These are phyloP conservation scores for Globisporangium sylvaticum DNA, from an alignment of 352 stramenopile species.

Conservation along the genomic window DNA sequence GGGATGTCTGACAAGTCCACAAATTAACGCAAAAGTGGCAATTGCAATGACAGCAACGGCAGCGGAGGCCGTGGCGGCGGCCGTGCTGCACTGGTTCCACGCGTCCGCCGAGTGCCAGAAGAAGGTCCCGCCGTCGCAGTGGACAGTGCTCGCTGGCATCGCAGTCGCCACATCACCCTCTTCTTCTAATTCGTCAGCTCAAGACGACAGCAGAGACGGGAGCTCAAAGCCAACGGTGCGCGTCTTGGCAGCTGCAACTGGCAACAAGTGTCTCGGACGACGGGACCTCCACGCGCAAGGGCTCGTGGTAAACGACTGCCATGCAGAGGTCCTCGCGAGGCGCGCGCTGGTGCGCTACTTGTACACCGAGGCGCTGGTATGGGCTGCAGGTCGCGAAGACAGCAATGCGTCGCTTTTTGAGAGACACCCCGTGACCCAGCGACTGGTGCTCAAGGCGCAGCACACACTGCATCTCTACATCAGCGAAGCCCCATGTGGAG, in stretches of 20 bases:
- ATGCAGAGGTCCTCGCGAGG: constrained; percentile 90
- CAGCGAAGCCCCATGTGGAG: constrained; percentile 91
- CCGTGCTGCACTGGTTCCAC: constrained; percentile 63
- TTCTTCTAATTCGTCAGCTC: neutral
- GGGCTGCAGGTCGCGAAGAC: constrained; percentile 15
- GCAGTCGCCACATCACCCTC: constrained; percentile 26
- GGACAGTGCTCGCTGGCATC: constrained; percentile 62
- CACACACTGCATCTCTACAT: constrained; percentile 89
- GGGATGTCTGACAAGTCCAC: neutral
- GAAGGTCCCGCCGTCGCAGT: constrained; percentile 49
- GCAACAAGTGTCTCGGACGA: constrained; percentile 78
- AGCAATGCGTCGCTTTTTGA: constrained; percentile 46
- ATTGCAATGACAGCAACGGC: constrained; percentile 10
- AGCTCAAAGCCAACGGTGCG: constrained; percentile 21
- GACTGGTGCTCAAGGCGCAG: constrained; percentile 45
- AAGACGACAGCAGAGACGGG: neutral
- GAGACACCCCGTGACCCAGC: constrained; percentile 21
- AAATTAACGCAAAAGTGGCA: neutral
- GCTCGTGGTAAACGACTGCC: constrained; percentile 89
- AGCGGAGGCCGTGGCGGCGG: constrained; percentile 30
- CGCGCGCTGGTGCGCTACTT: constrained; percentile 84
- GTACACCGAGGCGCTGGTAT: constrained; percentile 70
- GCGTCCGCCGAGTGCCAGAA: constrained; percentile 44
- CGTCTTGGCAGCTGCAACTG: constrained; percentile 54
- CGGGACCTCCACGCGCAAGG: constrained; percentile 63